Evolutionary conservation across 148 eudicot species (phyloP).

Genomic region (Fagopyrum homotropicum): DNA sequence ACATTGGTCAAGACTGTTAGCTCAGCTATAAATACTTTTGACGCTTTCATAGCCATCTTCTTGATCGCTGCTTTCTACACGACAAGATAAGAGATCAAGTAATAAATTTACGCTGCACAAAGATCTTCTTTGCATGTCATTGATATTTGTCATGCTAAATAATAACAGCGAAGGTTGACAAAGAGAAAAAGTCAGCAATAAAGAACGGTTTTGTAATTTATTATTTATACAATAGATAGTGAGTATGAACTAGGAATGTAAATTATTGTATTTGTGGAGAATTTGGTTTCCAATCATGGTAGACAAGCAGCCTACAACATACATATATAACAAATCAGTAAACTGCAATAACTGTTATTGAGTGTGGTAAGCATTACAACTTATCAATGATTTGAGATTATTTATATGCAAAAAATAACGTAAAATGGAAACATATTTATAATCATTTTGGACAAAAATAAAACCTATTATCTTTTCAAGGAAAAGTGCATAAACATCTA

Average conservation of each 20-base stretch:
- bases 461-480: background rate
- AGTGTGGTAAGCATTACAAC: background rate
- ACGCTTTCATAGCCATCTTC: constrained; percentile 96
- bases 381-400: background rate
- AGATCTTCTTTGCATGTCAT: background rate
- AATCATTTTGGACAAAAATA: background rate
- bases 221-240: too few species aligned
- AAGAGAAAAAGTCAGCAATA: background rate
- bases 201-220: background rate
- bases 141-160: background rate
- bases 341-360: background rate
- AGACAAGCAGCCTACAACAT: constrained; percentile 4
- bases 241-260: background rate
- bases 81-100: constrained; percentile 11
- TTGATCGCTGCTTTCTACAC: constrained; percentile 87
- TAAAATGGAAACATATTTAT: background rate
- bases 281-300: too few species aligned
- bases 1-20: constrained; percentile 81
- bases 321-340: background rate
- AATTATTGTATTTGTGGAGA: too few species aligned
- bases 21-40: constrained; percentile 86
- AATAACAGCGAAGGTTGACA: background rate
- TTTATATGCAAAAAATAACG: background rate
- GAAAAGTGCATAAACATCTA: background rate
- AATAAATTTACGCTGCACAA: background rate